Evolutionary conservation across 164 flowering plant genomes (phyloP).

Genomic region (Saururus chinensis): DNA sequence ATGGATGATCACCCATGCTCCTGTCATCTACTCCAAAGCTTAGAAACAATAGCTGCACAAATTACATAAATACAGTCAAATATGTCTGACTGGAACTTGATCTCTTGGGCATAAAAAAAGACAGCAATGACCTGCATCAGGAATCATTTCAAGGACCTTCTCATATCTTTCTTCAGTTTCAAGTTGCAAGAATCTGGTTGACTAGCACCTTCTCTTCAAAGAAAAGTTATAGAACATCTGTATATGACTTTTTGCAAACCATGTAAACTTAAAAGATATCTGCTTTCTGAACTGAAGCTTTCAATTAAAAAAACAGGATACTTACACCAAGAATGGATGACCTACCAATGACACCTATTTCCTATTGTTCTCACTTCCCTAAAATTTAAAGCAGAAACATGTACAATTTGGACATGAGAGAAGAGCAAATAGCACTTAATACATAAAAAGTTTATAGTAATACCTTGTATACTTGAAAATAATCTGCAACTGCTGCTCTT

Average conservation of each 20-base stretch:
- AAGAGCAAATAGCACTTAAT: background rate
- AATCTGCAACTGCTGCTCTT: constrained; percentile 78
- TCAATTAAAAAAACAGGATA: background rate
- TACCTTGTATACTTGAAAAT: constrained; percentile 88
- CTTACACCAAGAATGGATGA: constrained; percentile 95
- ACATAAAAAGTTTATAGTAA: background rate
- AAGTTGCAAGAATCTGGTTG: constrained; percentile 54
- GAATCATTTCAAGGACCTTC: constrained; percentile 78
- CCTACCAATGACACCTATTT: constrained; percentile 62
- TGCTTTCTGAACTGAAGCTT: constrained; percentile 1
- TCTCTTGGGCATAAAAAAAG: constrained; percentile 4
- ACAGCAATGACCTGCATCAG: constrained; percentile 55
- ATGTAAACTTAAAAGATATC: constrained; percentile 1
- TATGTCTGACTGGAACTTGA: background rate
- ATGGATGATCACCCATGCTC: constrained; percentile 42
- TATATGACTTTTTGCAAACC: constrained; percentile 68
- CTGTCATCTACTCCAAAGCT: constrained; percentile 82
- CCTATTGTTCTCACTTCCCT: constrained; percentile 81
- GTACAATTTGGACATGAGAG: background rate
- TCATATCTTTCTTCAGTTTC: constrained; percentile 66
- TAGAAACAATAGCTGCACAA: constrained; percentile 67
- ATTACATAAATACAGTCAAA: background rate
- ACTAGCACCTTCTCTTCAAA: constrained; percentile 60
- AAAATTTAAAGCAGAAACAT: constrained; percentile 7
- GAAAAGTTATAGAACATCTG: constrained; percentile 53